phyloP scores from a whole-genome alignment of 495 filamentous ascomycete genomes.

The Geopyxis carbonaria region DNA sequence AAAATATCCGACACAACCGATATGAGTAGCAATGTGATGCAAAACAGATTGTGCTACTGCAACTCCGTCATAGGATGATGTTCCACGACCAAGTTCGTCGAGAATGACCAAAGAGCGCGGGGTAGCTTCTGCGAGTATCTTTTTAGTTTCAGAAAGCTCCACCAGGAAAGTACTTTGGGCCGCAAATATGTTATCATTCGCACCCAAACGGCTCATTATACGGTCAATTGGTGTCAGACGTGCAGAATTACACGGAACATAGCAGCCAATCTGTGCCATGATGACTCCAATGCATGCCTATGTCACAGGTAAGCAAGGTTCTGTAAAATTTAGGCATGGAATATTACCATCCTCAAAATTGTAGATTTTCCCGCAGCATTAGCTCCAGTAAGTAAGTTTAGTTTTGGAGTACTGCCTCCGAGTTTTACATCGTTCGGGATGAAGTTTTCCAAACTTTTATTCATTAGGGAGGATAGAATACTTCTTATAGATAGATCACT shows the following conservation, averaged over 20 bases:
- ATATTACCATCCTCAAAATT: conserved; percentile 75
- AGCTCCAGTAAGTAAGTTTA: conserved; percentile 85
- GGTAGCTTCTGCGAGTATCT: conserved; percentile 90
- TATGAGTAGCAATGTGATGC: conserved; percentile 82
- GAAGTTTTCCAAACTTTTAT: conserved; percentile 64
- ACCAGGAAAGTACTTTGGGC: conserved; percentile 98
- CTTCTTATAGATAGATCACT: too few relatives aligned
- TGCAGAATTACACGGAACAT: conserved; percentile 69
- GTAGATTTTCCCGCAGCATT: conserved; percentile 98
- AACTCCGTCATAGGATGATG: conserved; percentile 84
- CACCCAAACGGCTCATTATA: conserved; percentile 97
- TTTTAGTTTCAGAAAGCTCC: conserved; percentile 92
- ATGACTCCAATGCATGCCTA: conserved; percentile 89
- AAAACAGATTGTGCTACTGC: conserved; percentile 93
- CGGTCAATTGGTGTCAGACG: conserved; percentile 83
- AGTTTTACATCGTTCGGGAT: conserved; percentile 91
- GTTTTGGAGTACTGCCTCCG: conserved; percentile 62
- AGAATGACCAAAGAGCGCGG: conserved; percentile 91
- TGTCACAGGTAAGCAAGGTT: conserved; percentile 3
- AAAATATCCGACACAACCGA: conserved; percentile 91
- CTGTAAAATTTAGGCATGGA: not conserved
- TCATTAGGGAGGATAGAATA: conserved; percentile 1
- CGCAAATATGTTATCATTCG: conserved; percentile 98
- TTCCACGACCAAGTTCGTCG: conserved; percentile 91
- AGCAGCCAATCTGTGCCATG: conserved; percentile 95